Percentiles rank a stretch among this genome's conserved stretches.
Evolutionary conservation across 257 asterid genomes (phyloP).

Genomic region (Jaltomata sinuosa): DNA sequence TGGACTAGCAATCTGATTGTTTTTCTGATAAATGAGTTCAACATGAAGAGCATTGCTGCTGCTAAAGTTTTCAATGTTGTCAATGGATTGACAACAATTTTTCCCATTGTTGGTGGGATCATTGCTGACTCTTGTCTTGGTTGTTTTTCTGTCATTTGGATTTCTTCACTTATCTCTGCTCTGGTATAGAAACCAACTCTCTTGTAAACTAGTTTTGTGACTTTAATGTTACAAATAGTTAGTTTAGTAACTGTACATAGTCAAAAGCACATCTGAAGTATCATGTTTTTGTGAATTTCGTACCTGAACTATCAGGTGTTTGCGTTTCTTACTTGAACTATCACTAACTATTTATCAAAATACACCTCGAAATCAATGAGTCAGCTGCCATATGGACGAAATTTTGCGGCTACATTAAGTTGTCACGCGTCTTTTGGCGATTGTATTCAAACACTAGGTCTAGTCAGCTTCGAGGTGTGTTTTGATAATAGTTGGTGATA

Average conservation of each 20-base stretch:
- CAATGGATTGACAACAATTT: conserved; percentile 56
- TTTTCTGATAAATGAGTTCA: conserved; percentile 63
- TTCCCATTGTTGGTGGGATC: conserved; percentile 66
- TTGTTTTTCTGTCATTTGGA: conserved; percentile 64
- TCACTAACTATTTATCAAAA: neutral
- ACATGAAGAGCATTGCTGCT: conserved; percentile 59
- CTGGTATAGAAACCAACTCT: conserved; percentile 29
- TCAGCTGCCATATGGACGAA: neutral
- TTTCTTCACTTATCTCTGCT: conserved; percentile 60
- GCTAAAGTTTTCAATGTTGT: conserved; percentile 62
- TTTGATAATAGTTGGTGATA: neutral
- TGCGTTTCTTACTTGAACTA: neutral
- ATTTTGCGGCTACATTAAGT: neutral
- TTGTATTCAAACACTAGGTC: neutral
- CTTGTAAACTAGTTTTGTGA: neutral
- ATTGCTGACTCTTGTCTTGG: conserved; percentile 68
- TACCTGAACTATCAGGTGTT: neutral
- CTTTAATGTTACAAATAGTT: too few relatives aligned
- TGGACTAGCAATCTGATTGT: conserved; percentile 56
- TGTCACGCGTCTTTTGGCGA: accelerated
- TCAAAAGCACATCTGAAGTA: neutral
- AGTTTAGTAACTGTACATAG: neutral
- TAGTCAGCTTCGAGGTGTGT: neutral
- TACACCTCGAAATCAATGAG: neutral
- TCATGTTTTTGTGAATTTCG: neutral